Evolutionary conservation across 257 asterid genomes (phyloP).

Genomic region (Nicotiana tabacum): DNA sequence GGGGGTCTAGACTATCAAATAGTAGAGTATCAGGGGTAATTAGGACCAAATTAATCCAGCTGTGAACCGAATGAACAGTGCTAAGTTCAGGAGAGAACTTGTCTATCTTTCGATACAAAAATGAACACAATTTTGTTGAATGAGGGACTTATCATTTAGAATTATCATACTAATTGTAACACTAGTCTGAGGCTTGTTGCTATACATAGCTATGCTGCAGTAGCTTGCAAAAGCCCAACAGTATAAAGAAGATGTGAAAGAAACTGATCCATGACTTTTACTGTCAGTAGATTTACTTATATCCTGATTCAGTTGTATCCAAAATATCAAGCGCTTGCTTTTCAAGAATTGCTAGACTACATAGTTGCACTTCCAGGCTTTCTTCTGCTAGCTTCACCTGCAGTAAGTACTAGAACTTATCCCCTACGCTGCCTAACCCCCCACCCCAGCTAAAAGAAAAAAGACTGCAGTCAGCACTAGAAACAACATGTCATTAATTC

Average conservation of each 20-base stretch:
- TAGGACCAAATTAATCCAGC: too few relatives aligned
- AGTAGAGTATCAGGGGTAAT: too few relatives aligned
- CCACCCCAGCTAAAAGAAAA: not conserved
- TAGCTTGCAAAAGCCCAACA: not conserved
- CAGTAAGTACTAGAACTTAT: not conserved
- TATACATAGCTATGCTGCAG: not conserved
- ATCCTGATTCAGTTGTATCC: not conserved
- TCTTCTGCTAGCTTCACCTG: not conserved
- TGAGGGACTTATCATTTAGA: not conserved
- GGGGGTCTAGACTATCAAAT: too few relatives aligned
- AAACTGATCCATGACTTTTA: not conserved
- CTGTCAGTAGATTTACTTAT: not conserved
- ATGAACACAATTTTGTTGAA: not conserved
- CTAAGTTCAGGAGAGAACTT: not conserved
- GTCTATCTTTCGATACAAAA: not conserved
- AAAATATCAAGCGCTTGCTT: not conserved
- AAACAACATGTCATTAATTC: not conserved
- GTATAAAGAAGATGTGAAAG: not conserved
- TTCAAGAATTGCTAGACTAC: not conserved
- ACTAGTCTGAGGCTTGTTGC: not conserved
- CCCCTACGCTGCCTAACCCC: not conserved
- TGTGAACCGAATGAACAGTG: too few relatives aligned
- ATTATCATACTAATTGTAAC: not conserved
- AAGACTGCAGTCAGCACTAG: not conserved
- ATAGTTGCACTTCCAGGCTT: not conserved